Base-by-base conservation (phyloP, 164 flowering plant genomes). In the Annona squamosa region DNA sequence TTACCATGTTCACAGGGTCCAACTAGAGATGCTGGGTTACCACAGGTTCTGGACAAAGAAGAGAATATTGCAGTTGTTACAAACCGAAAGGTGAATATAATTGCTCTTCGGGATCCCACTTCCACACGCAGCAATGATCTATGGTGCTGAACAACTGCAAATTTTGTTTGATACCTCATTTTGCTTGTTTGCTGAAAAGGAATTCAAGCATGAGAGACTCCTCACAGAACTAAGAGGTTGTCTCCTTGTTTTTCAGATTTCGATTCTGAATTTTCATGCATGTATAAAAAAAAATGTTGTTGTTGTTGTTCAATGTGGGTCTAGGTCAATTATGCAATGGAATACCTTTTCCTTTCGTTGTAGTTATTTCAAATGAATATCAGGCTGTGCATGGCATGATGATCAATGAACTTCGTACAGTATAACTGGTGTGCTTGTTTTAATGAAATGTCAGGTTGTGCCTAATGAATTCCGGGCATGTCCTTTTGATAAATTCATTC, bases 11-110 rank as follows among this genome's bases (percentile, higher is more conserved):
- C 69, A 65, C 68, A 81, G 81, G 78, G 64, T 61, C 68, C 46
- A 68, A 68, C 72, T 42, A 67, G 37, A 16, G 69, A 63, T 75
- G 72, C 48, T 75, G 85, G 83, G 16, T 72, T 85, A 6, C 71
- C 78, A 69, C 80, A 83, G 71, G 77, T 83, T 71, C 72, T 79
- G 5, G 44, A 48, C 10, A 69, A 74, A 69, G 76, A 77, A 37
- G 46, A 77, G 63, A 83, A 77, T 74, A 78, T 82, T 48, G 66
- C 77, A 9, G 64, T 81, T 76, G 75, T 81, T 56, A 79, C 67
- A 71, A 74, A 77, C 47, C 76, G 69, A 48, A 70, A 71, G 75
- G 71, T 74, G 52, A 69, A 74, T 17, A 63, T 48, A 4, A 57
- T 16, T 9, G 48, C 69, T 48, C 16, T 65, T 18, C 72, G 69